Evolutionary conservation across 148 eudicot species (phyloP).

Genomic region (Fallopia convolvulus): DNA sequence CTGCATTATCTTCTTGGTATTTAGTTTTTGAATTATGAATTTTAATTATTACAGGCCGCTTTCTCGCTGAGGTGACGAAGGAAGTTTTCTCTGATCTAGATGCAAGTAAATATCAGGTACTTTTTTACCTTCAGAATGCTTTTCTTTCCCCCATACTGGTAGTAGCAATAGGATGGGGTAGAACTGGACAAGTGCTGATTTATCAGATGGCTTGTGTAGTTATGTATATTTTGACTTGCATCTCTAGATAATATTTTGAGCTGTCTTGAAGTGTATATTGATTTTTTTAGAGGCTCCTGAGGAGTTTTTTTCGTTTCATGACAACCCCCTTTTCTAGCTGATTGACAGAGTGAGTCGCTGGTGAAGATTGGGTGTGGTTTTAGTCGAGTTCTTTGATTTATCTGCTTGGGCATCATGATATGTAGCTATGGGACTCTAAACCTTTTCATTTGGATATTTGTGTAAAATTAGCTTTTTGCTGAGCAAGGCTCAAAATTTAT

Average conservation of each 20-base stretch:
- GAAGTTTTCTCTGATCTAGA: conserved; percentile 87
- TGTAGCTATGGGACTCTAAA: background rate
- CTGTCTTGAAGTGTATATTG: background rate
- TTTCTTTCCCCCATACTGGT: conserved; percentile 8
- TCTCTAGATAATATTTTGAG: background rate
- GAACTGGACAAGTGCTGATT: background rate
- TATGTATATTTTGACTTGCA: background rate
- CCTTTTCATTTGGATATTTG: background rate
- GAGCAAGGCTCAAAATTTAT: background rate
- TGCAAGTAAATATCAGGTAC: conserved; percentile 96
- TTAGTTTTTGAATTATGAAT: background rate
- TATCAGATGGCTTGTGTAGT: background rate
- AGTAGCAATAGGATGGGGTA: background rate
- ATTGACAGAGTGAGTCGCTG: background rate
- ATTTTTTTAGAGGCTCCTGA: background rate
- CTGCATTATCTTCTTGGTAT: background rate
- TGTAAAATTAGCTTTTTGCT: background rate
- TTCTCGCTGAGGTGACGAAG: conserved; percentile 93
- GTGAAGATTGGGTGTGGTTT: background rate
- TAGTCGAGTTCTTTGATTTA: background rate
- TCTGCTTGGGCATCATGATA: background rate
- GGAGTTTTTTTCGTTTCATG: background rate
- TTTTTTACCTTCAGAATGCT: background rate
- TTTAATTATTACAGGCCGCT: conserved; percentile 56
- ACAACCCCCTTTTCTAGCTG: background rate